Conservation (phyloP, 176 grass and related monocot species). For the Hsuehochloa calcarea region DNA sequence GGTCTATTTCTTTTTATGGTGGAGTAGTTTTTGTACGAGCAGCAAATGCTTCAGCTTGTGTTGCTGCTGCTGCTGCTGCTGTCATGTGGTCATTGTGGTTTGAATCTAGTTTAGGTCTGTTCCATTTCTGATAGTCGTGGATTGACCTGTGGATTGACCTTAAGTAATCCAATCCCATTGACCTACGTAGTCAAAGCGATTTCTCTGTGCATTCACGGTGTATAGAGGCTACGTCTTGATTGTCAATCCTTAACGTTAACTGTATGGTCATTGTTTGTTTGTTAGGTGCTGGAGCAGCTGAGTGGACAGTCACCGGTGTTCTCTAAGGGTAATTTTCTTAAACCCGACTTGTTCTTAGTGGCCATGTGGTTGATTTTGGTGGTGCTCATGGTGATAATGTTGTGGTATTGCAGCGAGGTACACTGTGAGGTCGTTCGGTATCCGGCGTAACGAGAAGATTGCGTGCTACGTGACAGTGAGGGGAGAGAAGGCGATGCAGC, state of each 20-base stretch:
- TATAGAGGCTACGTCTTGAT: background rate
- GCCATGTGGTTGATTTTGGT: background rate
- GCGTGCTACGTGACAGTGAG: slow-evolving; percentile 79
- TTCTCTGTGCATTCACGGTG: background rate
- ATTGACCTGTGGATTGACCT: background rate
- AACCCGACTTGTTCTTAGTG: background rate
- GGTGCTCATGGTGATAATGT: background rate
- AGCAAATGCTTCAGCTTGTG: background rate
- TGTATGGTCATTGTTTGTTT: background rate
- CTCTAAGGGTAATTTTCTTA: slow-evolving; percentile 65
- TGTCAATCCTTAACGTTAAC: background rate
- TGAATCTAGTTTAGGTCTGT: background rate
- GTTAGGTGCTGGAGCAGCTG: slow-evolving; percentile 84
- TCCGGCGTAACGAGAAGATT: slow-evolving; percentile 89
- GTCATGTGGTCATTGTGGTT: background rate
- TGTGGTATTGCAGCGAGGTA: slow-evolving; percentile 50
- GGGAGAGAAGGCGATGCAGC: slow-evolving; percentile 89
- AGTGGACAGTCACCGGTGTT: slow-evolving; percentile 80
- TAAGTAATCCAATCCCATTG: background rate
- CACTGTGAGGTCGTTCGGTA: slow-evolving; percentile 79
- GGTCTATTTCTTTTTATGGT: background rate
- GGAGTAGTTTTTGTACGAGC: background rate
- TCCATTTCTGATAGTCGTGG: background rate
- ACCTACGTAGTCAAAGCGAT: background rate
- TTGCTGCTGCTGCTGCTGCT: background rate